Evolutionary conservation across 2,329 filamentous ascomycete genomes (phyloP), one percentile per base, ranked within the genome.

Genomic region (Fusarium caatingaense): DNA sequence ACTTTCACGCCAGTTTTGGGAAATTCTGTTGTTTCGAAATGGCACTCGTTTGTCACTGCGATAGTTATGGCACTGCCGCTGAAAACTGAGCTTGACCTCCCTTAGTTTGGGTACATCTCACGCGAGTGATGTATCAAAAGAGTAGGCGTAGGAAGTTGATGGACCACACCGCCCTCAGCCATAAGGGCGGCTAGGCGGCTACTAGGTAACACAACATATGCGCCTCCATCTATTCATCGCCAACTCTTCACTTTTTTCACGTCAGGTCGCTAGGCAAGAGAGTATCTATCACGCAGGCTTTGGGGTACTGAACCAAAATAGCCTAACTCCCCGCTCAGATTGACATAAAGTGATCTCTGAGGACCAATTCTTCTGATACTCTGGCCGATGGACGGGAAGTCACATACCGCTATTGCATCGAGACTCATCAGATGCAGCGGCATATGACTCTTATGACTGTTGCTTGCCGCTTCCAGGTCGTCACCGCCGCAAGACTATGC

Each of bases 371-470:
- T 37, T n/a, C 34, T 7, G 18, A 4, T 4, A 12, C 18, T 10
- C 10, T 37, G 18, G 34, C 34, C 10, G 10, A 37, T 37, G 3
- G 18, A n/a, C 34, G 34, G 34, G 34, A 37, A n/a, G 34, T 9
- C 6, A 9, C 34, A 37, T 37, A 37, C 2, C 34, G 18, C 34
- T 4, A n/a, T 12, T 6, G 0, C 10, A 37, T 37, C 18, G 0
- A 3, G 10, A n/a, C 10, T 12, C 18, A n/a, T 0, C 0, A n/a
- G 10, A 37, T 37, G 34, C 0, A n/a, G 0, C 18, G 34, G 3
- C 18, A 1, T 37, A 37, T 37, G 34, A 7, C 10, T 37, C 9
- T 37, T 37, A 0, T 3, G 16, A 0, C 16, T 18, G 34, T n/a
- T 7, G 16, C 9, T 37, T 37, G 5, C 32, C 23, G 23, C 23